phyloP scores from a whole-genome alignment of 140 eudicot species.

The Oenanthe javanica region DNA sequence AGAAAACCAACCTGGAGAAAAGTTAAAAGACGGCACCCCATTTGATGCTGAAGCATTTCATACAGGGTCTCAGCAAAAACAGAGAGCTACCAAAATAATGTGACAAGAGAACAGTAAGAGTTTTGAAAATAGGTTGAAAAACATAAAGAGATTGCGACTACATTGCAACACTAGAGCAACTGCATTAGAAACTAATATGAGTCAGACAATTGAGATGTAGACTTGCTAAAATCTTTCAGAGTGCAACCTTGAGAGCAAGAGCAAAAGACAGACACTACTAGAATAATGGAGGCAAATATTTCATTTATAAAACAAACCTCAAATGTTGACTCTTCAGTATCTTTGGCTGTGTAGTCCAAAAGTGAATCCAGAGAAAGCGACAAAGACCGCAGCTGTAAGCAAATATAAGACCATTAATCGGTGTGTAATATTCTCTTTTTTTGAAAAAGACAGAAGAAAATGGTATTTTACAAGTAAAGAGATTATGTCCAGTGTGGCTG shows the following conservation, averaged over 20 bases:
- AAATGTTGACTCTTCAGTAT: conserved; percentile 80
- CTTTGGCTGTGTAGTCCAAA: conserved; percentile 73
- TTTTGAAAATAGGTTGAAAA: background rate
- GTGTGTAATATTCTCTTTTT: background rate
- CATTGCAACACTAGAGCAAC: background rate
- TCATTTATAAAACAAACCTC: conserved; percentile 40
- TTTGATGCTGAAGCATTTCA: conserved; percentile 92
- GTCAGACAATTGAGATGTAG: background rate
- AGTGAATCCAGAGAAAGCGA: conserved; percentile 95
- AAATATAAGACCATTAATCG: conserved; percentile 10
- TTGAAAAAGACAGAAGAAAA: background rate
- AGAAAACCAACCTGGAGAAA: conserved; percentile 68
- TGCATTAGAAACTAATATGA: background rate
- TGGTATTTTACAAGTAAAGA: background rate
- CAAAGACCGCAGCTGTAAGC: conserved; percentile 62
- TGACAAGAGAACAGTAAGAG: background rate
- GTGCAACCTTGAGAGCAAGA: background rate
- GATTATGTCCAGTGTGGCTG: background rate
- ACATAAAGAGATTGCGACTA: background rate
- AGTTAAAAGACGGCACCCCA: conserved; percentile 71
- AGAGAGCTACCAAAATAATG: conserved; percentile 53
- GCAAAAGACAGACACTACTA: background rate
- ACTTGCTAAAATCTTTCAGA: background rate
- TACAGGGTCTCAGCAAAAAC: conserved; percentile 81
- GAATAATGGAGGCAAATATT: background rate